Evolutionary conservation across 73 alveolate genomes (phyloP), one percentile per base, ranked within the genome.

Genomic region (Paramecium caudatum): DNA sequence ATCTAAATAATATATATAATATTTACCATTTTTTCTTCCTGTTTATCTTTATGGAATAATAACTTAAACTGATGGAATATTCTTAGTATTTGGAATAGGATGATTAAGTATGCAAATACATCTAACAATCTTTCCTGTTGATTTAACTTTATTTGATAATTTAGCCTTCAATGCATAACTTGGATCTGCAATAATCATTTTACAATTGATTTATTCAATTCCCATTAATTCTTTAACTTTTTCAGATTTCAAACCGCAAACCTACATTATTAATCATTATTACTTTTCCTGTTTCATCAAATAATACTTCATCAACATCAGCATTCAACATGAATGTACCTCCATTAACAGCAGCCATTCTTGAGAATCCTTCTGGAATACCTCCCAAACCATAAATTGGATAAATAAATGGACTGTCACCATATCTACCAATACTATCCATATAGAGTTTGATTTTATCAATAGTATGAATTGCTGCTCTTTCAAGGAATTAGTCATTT

Each of bases 331-430:
- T 97, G 96, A 96, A 97, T 46, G 99, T 97, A 41, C 99, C 99
- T 19, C 99, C 99, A 90, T 98, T 97, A 84, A 98, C 96, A 81
- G 99, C 99, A 81, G 99, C 95, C 82, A 95, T 94, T 80, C 99
- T 94, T 6, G 99, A 96, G 95, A 96, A 98, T 69, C 99, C 98
- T 96, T 98, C 99, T 39, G 99, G 99, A 65, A 98, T 91, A 45
- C 99, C 99, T 47, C 99, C 99, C 17, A 98, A 96, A 19, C 99
- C 99, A 91, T 98, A 98, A 90, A 98, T 95, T 16, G 99, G 99
- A 84, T 98, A 98, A 47, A 98, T 95, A 97, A 98, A 98, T 17
- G 99, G 99, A 39, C 98, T 94, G 83, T 97, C 98, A 55, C 99
- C 98, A 85, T 93, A 92, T 82, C 96, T 94, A 25, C 98, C 98